Base-by-base conservation (phyloP, 495 filamentous ascomycete genomes). In the Penicillium fimorum region DNA sequence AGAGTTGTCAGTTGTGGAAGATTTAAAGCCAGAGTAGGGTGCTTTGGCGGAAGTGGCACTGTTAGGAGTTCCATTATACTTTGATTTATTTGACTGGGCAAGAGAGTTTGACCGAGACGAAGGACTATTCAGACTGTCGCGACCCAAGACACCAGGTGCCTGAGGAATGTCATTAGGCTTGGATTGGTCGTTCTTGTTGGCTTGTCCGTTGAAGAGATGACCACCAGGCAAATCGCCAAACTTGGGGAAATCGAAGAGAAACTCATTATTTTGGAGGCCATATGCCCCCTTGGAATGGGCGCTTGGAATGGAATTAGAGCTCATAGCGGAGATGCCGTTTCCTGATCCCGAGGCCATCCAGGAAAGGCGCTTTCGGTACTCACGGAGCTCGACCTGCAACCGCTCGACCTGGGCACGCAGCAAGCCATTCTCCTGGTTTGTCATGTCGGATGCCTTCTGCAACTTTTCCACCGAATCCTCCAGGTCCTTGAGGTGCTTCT, bases 401-500 rank as follows among this genome's bases (percentile, higher is more conserved):
- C 91, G 88, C 52, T 95, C 91, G 42, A 99, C 86, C 70, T 96
- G 87, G 29, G 88, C 85, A 43, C 89, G 87, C 15, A 97, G 81
- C 46, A 90, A 74, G 47, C 83, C 85, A 63, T 97, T 97, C 72
- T 97, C 92, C 59, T 91, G 84, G 66, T 86, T 94, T 35, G 92
- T 79, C 25, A 83, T 76, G 59, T 96, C 86, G 1, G 93, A 95
- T 2, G 82, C 80, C 73, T 92, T 92, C 68, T 95, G 87, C n/a
- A 99, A 76, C 63, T 96, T 92, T 18, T 89, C 81, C 20, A 97
- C 94, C 70, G 97, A 97, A 47, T 86, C 90, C 71, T 99, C 94
- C 25, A 99, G 78, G 65, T 99, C 95, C 68, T 93, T 96, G 42
- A 99, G 68, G 65, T 99, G 94, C 73, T 90, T 96, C 74, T 99